Conservation (phyloP, 495 filamentous ascomycete genomes). For the Astrothelium subdiscretum region DNA sequence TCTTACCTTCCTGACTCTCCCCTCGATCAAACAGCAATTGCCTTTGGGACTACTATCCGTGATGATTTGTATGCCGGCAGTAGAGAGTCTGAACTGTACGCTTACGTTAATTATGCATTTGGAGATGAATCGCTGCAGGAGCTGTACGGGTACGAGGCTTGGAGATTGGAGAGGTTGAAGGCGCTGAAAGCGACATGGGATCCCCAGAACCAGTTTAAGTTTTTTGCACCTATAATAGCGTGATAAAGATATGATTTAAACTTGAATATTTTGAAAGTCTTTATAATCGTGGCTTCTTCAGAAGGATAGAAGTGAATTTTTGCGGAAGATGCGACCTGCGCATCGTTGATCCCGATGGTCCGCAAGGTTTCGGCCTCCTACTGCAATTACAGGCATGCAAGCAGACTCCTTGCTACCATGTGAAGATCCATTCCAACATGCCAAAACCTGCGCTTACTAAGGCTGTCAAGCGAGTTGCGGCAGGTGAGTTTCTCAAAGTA, state of each 20-base stretch:
- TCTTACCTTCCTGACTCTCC: background rate
- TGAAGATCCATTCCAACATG: no score
- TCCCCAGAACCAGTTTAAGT: constrained; percentile 18
- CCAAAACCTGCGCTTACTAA: background rate
- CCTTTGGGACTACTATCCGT: background rate
- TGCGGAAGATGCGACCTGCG: background rate
- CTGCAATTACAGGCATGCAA: no score
- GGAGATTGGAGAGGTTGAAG: constrained; percentile 31
- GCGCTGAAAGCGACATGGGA: constrained; percentile 33
- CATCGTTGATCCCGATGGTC: no score
- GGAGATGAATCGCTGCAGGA: constrained; percentile 31
- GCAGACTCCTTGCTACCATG: no score
- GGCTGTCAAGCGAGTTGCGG: background rate
- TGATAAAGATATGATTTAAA: background rate
- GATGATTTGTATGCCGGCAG: background rate
- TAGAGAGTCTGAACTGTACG: constrained; percentile 7
- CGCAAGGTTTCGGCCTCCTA: no score
- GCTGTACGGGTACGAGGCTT: constrained; percentile 39
- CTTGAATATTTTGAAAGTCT: background rate
- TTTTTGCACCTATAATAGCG: constrained; percentile 2
- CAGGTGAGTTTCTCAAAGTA: no score
- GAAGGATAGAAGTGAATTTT: background rate
- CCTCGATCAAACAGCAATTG: background rate
- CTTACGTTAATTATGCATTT: constrained; percentile 41
- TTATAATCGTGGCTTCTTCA: background rate